Evolutionary conservation across 805 yeast genomes (phyloP).

Genomic region (Myxozyma melibiosi): DNA sequence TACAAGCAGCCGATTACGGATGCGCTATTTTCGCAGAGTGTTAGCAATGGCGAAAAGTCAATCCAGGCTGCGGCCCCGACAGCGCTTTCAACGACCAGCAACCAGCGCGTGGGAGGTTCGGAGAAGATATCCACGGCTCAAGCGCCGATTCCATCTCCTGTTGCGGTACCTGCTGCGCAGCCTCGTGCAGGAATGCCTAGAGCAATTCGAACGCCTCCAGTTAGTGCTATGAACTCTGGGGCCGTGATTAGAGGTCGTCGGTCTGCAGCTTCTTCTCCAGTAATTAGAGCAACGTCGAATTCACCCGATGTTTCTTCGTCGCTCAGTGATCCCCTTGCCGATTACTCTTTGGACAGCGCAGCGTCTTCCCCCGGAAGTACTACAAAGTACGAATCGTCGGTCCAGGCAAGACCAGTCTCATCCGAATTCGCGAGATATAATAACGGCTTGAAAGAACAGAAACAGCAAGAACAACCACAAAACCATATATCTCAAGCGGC

Average conservation of each 20-base stretch:
- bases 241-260: not conserved
- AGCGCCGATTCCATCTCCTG: not conserved
- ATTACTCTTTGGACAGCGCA: not conserved
- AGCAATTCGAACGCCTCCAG: not conserved
- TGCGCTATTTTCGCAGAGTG: too few relatives aligned
- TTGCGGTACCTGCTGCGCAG: not conserved
- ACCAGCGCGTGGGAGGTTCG: too few relatives aligned
- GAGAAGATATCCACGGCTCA: too few relatives aligned
- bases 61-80: too few relatives aligned
- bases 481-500: not conserved
- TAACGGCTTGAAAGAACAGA: not conserved
- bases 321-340: constrained; percentile 1
- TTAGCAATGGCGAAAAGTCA: too few relatives aligned
- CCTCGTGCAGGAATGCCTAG: constrained; percentile 9
- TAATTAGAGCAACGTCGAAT: not conserved
- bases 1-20: constrained; percentile 8
- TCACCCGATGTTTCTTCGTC: constrained; percentile 1
- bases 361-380: not conserved
- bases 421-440: constrained; percentile 1
- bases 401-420: constrained; percentile 2
- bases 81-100: too few relatives aligned
- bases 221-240: not conserved
- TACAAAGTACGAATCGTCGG: too few relatives aligned
- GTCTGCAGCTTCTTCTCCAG: not conserved
- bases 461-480: not conserved